A percentile compares a stretch with the other conserved stretches of the same genome.
These are phyloP conservation scores for Gloeopeniophorella convolvens DNA, from an alignment of 768 basidiomycete genomes.

Conservation along the genomic window DNA sequence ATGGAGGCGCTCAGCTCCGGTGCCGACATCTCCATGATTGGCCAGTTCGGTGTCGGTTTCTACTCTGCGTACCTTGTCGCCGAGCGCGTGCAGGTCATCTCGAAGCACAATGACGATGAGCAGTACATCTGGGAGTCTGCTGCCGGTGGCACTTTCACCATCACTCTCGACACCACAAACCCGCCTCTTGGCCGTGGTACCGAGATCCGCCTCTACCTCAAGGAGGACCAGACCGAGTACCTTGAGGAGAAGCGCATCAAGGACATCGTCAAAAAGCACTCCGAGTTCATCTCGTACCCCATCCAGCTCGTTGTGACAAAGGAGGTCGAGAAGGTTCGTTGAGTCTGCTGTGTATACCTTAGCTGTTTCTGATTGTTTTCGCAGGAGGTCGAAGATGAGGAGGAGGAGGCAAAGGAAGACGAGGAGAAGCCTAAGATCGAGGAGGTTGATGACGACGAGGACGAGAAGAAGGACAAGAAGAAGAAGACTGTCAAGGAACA, in stretches of 20 bases:
- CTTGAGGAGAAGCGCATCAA: constrained; percentile 99
- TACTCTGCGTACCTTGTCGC: constrained; percentile 99
- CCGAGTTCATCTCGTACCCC: constrained; percentile 99
- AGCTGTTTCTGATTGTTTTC: constrained; percentile 19
- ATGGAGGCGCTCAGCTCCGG: constrained; percentile 96
- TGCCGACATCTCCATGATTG: constrained; percentile 93
- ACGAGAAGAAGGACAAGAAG: constrained; percentile 75
- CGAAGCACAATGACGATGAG: constrained; percentile 99
- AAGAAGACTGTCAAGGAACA: constrained; percentile 91
- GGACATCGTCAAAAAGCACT: constrained; percentile 99
- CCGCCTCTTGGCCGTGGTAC: constrained; percentile 89
- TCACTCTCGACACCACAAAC: constrained; percentile 89
- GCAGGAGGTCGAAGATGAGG: constrained; percentile 76
- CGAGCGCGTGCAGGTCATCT: constrained; percentile 96
- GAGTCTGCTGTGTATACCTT: background rate
- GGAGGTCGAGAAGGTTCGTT: constrained; percentile 94
- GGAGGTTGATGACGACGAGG: constrained; percentile 70
- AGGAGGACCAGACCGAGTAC: constrained; percentile 99
- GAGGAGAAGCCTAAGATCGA: constrained; percentile 71
- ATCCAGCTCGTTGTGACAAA: constrained; percentile 98
- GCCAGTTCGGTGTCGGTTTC: constrained; percentile 99
- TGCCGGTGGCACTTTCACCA: constrained; percentile 98
- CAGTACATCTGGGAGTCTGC: constrained; percentile 99
- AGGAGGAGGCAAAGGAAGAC: constrained; percentile 60
- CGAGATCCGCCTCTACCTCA: constrained; percentile 86